phyloP scores from a whole-genome alignment of 164 flowering plant species.

The Piper longum region DNA sequence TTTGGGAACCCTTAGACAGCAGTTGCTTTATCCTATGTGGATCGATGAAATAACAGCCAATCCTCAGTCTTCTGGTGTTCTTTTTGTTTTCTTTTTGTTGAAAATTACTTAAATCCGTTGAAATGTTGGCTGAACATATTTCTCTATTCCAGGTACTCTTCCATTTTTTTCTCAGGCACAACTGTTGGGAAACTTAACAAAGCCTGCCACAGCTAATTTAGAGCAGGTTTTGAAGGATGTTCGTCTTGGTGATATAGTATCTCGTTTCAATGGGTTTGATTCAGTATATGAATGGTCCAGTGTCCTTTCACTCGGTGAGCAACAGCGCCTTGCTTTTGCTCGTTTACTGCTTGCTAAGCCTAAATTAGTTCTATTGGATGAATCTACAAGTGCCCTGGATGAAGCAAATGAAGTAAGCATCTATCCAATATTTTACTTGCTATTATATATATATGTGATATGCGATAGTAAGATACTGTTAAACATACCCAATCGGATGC shows the following conservation, averaged over 20 bases:
- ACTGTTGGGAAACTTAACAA: slow-evolving; percentile 11
- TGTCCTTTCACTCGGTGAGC: slow-evolving; percentile 95
- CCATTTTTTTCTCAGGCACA: slow-evolving; percentile 39
- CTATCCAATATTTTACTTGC: neutral
- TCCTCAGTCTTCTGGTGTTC: slow-evolving; percentile 35
- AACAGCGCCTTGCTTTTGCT: slow-evolving; percentile 96
- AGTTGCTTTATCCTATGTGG: slow-evolving; percentile 94
- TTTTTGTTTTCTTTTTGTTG: neutral
- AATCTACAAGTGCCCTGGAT: slow-evolving; percentile 92
- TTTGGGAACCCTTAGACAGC: slow-evolving; percentile 90
- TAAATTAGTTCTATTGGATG: slow-evolving; percentile 68
- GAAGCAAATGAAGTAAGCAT: slow-evolving; percentile 77
- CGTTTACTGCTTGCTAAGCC: slow-evolving; percentile 82
- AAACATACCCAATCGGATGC: too few relatives aligned
- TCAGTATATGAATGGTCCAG: slow-evolving; percentile 76
- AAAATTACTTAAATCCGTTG: neutral
- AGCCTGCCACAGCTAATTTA: slow-evolving; percentile 61
- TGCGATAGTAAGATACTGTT: too few relatives aligned
- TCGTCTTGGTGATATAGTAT: slow-evolving; percentile 52
- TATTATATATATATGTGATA: too few relatives aligned
- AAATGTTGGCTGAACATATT: neutral
- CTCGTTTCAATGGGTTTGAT: slow-evolving; percentile 66
- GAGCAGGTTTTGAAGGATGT: slow-evolving; percentile 61
- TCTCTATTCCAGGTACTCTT: slow-evolving; percentile 26
- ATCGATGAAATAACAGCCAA: slow-evolving; percentile 17